Base-by-base conservation (phyloP, 164 flowering plant species). In the Taxillus chinensis region DNA sequence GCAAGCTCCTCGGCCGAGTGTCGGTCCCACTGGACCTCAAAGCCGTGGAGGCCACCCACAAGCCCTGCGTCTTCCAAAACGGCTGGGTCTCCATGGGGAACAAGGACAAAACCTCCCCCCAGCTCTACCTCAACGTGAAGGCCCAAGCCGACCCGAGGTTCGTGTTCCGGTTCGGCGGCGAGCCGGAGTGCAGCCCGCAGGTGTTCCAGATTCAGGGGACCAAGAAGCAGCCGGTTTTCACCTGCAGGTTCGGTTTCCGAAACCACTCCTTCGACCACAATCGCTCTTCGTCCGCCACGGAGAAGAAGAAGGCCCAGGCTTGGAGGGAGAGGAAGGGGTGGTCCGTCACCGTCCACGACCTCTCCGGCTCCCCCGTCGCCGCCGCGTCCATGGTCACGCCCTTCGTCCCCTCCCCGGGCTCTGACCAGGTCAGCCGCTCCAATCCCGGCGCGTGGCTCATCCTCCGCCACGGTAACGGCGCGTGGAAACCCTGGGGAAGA, bases 381-480 rank as follows among this genome's bases (percentile, higher is more conserved):
- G 75, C 76, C 11, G 89, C 91, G 0, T 83, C 86, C 2, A 82
- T 86, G 91, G 86, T 78, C 40, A 86, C 85, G 3, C 88, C 91
- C 2, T 86, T 83, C 53, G 88, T 86, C 10, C 83, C 88, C 0
- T 82, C 91, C 0, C 83, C 75, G 0, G 84, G 86, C 2, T 68
- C 83, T 2, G 73, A 82, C 55, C 64, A 79, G 1, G 92, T 86
- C 50, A 77, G 83, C 67, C 66, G 75, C 5, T 71, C 86, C 15
- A 86, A 78, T 51, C 87, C 89, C 0, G 92, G 92, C 0, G 83
- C 85, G 0, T 86, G 92, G 92, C 80, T 83, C 39, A 80, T 86
- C 53, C 82, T 82, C 60, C 75, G 84, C 0, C 89, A 89, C 0
- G 81, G 74, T 0, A 67, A 77, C 37, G 64, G 72, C 45, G 78